Percentiles rank a stretch among this genome's conserved stretches.
Conservation (phyloP, 371 early-diverging fungal species). For the Coemansia sp. region DNA sequence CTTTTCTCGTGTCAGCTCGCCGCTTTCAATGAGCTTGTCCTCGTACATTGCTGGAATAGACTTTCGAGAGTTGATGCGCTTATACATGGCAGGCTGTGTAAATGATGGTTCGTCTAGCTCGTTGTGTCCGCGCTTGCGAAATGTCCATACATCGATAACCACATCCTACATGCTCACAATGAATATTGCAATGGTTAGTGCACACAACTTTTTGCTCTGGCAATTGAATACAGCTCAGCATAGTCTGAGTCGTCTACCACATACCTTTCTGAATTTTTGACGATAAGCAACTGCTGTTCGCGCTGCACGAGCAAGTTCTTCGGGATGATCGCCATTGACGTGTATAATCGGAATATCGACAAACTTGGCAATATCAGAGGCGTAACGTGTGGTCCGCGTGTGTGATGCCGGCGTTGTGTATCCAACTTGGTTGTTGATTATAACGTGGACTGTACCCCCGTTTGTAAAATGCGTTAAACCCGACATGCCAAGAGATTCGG, state of each 20-base stretch:
- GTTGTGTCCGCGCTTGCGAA: conserved; percentile 95
- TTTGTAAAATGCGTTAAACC: conserved; percentile 89
- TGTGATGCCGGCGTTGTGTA: conserved; percentile 93
- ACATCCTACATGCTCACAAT: conserved; percentile 59
- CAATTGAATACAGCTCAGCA: neutral
- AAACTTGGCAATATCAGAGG: conserved; percentile 93
- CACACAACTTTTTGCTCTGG: neutral
- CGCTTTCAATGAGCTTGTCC: conserved; percentile 72
- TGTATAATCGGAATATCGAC: conserved; percentile 92
- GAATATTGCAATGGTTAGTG: neutral
- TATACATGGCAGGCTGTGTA: conserved; percentile 96
- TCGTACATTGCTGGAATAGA: conserved; percentile 81
- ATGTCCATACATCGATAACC: conserved; percentile 89
- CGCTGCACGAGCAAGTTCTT: conserved; percentile 87
- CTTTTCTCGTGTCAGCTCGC: conserved; percentile 75
- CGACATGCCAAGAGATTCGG: conserved; percentile 86
- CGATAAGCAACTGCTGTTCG: conserved; percentile 88
- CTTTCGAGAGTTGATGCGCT: conserved; percentile 72
- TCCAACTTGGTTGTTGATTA: conserved; percentile 96
- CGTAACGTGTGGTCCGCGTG: conserved; percentile 87
- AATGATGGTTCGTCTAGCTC: conserved; percentile 96
- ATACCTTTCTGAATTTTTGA: conserved; percentile 79
- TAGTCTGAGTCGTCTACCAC: neutral
- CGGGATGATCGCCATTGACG: conserved; percentile 93
- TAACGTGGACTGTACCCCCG: conserved; percentile 92